phyloP scores from a whole-genome alignment of 306 rosid species.

The Psophocarpus tetragonolobus region DNA sequence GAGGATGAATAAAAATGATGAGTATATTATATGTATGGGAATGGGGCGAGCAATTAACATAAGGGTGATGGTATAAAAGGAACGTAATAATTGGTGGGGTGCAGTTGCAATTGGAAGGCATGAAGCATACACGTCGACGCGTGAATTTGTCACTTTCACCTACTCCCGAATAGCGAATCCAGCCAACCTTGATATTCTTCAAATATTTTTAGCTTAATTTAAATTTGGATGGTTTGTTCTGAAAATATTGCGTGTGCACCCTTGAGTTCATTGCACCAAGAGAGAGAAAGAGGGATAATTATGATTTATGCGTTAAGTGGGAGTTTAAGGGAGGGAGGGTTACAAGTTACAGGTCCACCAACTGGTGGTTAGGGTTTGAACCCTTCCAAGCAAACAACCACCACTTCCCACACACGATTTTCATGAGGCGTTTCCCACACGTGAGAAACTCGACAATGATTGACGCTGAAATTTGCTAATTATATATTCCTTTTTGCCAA shows the following conservation, averaged over 20 bases:
- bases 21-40: neutral
- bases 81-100: conserved; percentile 4
- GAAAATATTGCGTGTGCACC: neutral
- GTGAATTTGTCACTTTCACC: conserved; percentile 53
- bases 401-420: conserved; percentile 29
- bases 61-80: neutral
- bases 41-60: neutral
- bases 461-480: conserved; percentile 45
- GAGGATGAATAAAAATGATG: neutral
- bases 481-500: conserved; percentile 47
- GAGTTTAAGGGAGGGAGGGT: conserved; percentile 51
- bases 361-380: conserved; percentile 80
- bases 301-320: conserved; percentile 53
- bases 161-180: conserved; percentile 40
- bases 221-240: neutral
- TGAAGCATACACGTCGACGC: conserved; percentile 42
- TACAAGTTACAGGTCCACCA: conserved; percentile 70
- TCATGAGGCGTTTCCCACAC: conserved; percentile 57
- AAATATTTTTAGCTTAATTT: neutral
- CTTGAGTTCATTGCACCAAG: neutral
- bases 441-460: conserved; percentile 59
- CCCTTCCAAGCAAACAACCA: conserved; percentile 77
- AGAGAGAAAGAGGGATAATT: conserved; percentile 5
- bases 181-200: conserved; percentile 28
- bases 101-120: conserved; percentile 26